Percentiles rank a stretch among this genome's conserved stretches.
Conservation (phyloP, 768 basidiomycete genomes). For the Suillus americanus region DNA sequence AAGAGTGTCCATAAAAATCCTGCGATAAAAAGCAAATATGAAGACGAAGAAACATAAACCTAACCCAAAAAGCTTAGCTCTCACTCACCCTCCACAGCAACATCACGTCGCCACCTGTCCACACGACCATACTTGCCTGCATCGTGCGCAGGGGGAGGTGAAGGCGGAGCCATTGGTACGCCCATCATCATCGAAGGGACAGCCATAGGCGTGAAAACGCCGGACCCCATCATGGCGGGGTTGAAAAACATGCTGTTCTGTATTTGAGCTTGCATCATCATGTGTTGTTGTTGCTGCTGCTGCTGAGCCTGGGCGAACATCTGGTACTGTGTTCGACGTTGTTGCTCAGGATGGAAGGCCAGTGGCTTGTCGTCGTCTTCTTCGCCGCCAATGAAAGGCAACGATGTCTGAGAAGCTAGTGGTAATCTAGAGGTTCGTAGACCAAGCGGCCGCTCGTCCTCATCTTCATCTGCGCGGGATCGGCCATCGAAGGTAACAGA, state of each 20-base stretch:
- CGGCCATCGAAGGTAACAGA: constrained; percentile 41
- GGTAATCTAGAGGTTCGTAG: constrained; percentile 55
- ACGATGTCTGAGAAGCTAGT: constrained; percentile 23
- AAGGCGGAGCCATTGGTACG: constrained; percentile 42
- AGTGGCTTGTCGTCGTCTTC: constrained; percentile 73
- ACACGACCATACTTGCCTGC: constrained; percentile 67
- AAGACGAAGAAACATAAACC: constrained; percentile 12
- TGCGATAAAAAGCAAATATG: constrained; percentile 13
- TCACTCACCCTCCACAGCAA: constrained; percentile 72
- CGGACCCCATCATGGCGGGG: constrained; percentile 67
- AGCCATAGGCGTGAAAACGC: constrained; percentile 62
- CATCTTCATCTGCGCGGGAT: constrained; percentile 48
- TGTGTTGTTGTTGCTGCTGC: constrained; percentile 13
- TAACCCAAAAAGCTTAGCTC: constrained; percentile 17
- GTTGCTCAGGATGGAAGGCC: constrained; percentile 76
- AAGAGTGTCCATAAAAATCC: constrained; percentile 6
- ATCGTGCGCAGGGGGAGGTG: constrained; percentile 66
- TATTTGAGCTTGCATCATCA: constrained; percentile 78
- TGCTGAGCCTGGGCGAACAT: constrained; percentile 47
- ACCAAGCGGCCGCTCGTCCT: constrained; percentile 73
- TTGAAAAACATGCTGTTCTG: constrained; percentile 76
- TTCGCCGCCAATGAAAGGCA: constrained; percentile 32
- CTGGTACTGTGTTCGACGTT: constrained; percentile 61
- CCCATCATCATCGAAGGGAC: constrained; percentile 49
- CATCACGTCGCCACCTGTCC: constrained; percentile 80